Percentiles rank a stretch among this genome's conserved stretches.
phyloP scores from a whole-genome alignment of 1,284 basidiomycete genomes.

The Pseudozyma pruni region DNA sequence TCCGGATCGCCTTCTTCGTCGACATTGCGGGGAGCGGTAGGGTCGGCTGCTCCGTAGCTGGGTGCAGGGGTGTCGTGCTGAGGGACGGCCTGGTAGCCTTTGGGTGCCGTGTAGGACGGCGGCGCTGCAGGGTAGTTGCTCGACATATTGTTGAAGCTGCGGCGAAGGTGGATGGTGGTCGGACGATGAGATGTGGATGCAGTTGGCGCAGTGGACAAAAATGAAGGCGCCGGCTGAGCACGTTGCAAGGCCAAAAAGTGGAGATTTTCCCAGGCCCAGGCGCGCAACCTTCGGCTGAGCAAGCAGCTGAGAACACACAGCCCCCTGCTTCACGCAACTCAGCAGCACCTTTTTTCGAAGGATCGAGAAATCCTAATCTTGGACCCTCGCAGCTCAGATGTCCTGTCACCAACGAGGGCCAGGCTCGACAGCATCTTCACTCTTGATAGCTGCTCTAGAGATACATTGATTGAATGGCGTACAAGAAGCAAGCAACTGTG shows the following conservation, averaged over 20 bases:
- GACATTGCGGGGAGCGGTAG: constrained; percentile 30
- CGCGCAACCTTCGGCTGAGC: too few species aligned
- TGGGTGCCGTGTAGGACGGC: constrained; percentile 31
- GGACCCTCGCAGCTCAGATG: background rate
- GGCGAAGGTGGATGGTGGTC: background rate
- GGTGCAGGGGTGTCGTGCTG: constrained; percentile 25
- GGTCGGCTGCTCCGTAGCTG: constrained; percentile 34
- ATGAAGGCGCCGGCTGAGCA: background rate
- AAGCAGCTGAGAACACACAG: too few species aligned
- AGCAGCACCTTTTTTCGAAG: background rate
- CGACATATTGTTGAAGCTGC: constrained; percentile 8
- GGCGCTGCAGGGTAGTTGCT: constrained; percentile 34
- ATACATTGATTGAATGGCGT: too few species aligned
- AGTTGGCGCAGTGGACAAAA: too few species aligned
- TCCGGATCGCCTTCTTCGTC: constrained; percentile 59
- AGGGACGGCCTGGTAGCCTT: constrained; percentile 42
- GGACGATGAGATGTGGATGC: constrained; percentile 2
- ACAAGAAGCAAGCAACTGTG: too few species aligned
- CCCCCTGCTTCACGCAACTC: background rate
- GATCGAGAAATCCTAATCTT: background rate
- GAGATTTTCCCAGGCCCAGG: background rate
- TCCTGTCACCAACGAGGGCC: background rate
- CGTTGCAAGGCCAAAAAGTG: too few species aligned
- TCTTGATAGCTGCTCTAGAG: too few species aligned
- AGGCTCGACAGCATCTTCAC: too few species aligned